phyloP scores from a whole-genome alignment of 2,329 filamentous ascomycete genomes.

The Corinectria fuckeliana region DNA sequence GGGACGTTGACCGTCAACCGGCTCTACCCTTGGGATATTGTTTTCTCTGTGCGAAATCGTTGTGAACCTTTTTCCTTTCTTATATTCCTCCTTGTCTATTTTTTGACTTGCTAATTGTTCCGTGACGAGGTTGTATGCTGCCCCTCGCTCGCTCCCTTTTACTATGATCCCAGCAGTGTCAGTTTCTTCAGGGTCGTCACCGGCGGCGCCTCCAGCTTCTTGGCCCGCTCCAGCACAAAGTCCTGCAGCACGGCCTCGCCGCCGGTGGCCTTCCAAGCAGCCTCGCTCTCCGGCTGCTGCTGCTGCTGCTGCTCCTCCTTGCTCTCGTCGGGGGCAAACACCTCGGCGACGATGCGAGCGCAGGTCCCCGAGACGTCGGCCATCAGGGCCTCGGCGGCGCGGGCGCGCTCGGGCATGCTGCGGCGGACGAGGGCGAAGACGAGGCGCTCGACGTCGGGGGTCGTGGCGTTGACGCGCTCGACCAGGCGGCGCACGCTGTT shows the following conservation, averaged over 20 bases:
- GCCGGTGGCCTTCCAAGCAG: conserved; percentile 49
- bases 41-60: not conserved
- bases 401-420: conserved; percentile 86
- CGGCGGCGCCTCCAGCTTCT: conserved; percentile 55
- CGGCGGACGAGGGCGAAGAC: conserved; percentile 79
- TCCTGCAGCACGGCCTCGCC: conserved; percentile 61
- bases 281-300: conserved; percentile 30
- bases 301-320: conserved; percentile 25
- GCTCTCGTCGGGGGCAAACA: conserved; percentile 59
- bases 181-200: conserved; percentile 58
- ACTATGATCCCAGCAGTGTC: conserved; percentile 54
- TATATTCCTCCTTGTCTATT: not conserved
- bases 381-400: conserved; percentile 76
- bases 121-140: not conserved
- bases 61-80: conserved; percentile 10
- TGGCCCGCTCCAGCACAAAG: conserved; percentile 53
- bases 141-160: not conserved
- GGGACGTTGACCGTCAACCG: conserved; percentile 11
- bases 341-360: conserved; percentile 69
- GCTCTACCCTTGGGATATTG: not conserved
- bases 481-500: conserved; percentile 85
- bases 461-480: conserved; percentile 77
- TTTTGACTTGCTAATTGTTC: not conserved
- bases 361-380: conserved; percentile 77
- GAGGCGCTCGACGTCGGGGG: conserved; percentile 75